A percentile compares a stretch with the other conserved stretches of the same genome.
phyloP scores from a whole-genome alignment of 495 filamentous ascomycete species.

The Aspergillus nanangensis region DNA sequence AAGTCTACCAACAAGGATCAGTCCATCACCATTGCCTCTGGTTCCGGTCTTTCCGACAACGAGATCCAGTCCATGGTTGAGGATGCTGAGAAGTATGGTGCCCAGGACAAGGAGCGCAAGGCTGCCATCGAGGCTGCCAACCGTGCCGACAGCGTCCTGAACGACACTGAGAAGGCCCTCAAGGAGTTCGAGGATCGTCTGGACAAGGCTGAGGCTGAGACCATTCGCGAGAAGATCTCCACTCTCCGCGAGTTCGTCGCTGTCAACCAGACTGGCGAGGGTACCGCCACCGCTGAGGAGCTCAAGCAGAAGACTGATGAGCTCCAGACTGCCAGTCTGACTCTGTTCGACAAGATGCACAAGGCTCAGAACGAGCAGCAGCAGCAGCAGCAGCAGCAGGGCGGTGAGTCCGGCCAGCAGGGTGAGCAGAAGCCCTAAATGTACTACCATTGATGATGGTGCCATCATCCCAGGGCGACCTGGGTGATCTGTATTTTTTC shows the following conservation, averaged over 20 bases:
- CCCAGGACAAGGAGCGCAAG: slow-evolving; percentile 96
- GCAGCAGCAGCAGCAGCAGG: slow-evolving; percentile 44
- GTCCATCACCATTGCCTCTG: slow-evolving; percentile 97
- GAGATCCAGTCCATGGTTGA: slow-evolving; percentile 97
- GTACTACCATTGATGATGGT: slow-evolving; percentile 10
- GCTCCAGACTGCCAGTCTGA: slow-evolving; percentile 91
- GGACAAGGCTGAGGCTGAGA: slow-evolving; percentile 91
- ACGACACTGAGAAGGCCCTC: slow-evolving; percentile 97
- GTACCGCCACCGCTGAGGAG: slow-evolving; percentile 75
- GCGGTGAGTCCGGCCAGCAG: slow-evolving; percentile 48
- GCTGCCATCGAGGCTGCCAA: slow-evolving; percentile 90
- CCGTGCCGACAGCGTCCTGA: slow-evolving; percentile 91
- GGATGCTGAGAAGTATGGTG: slow-evolving; percentile 94
- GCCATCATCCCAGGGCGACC: slow-evolving; percentile 4
- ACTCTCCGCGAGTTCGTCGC: slow-evolving; percentile 83
- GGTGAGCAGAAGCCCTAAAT: slow-evolving; percentile 84
- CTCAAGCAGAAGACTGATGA: slow-evolving; percentile 98
- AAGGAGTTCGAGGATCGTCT: slow-evolving; percentile 94
- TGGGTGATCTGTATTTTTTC: slow-evolving; percentile 27
- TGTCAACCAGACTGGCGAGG: slow-evolving; percentile 93
- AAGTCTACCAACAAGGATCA: slow-evolving; percentile 99
- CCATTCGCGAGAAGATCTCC: slow-evolving; percentile 90
- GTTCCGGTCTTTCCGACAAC: slow-evolving; percentile 90
- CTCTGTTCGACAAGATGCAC: slow-evolving; percentile 99
- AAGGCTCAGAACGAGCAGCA: slow-evolving; percentile 78